Evolutionary conservation across 169 alveolate species (phyloP).

Genomic region (Eimeria mitis): DNA sequence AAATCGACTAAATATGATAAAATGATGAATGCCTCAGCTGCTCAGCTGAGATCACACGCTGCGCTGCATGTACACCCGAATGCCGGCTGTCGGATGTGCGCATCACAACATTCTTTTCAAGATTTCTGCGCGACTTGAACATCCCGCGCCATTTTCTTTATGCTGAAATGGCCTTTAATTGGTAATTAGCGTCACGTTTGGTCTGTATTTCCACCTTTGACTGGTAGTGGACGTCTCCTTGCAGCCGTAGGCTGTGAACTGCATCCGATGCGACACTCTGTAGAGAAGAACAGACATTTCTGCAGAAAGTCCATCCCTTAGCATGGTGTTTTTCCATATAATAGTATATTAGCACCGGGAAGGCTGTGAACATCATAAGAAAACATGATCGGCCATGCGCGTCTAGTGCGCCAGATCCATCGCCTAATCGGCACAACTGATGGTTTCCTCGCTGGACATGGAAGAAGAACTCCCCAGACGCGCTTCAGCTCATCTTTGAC

Average conservation of each 20-base stretch:
- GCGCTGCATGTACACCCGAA: conserved; percentile 78
- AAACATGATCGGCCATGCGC: conserved; percentile 27
- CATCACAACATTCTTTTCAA: neutral
- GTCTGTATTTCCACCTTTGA: neutral
- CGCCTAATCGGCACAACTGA: neutral
- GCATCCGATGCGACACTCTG: neutral
- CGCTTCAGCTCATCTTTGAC: neutral
- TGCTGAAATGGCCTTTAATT: neutral
- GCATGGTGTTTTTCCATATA: neutral
- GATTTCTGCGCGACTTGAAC: neutral
- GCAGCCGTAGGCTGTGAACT: neutral
- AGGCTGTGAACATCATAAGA: neutral
- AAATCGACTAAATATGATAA: conserved; percentile 57
- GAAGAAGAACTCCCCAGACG: neutral
- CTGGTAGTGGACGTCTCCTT: neutral
- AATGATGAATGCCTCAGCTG: conserved; percentile 35
- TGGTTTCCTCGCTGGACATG: neutral
- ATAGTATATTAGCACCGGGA: neutral
- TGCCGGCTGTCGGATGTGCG: conserved; percentile 25
- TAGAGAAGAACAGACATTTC: neutral
- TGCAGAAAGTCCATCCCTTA: neutral
- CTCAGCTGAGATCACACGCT: conserved; percentile 27
- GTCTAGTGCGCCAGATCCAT: neutral
- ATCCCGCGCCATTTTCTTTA: neutral
- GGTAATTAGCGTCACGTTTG: neutral